A percentile compares a stretch with the other conserved stretches of the same genome.
These are phyloP conservation scores for Stenocarpella maydis DNA, from an alignment of 2,329 filamentous ascomycete genomes.

Conservation along the genomic window DNA sequence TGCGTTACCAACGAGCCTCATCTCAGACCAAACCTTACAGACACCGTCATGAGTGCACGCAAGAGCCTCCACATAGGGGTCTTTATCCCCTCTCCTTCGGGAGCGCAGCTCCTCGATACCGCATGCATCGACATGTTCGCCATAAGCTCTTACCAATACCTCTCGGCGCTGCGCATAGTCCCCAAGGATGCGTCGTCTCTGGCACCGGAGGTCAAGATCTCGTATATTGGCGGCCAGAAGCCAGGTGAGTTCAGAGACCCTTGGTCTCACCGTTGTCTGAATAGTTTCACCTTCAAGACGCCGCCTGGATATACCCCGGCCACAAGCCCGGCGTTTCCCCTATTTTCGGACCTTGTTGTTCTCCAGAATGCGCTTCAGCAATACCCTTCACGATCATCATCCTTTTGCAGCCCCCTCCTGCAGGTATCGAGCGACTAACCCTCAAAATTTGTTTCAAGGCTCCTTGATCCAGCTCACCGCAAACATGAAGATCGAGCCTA, in stretches of 20 bases:
- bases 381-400: too few species aligned
- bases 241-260: background rate
- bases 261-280: too few species aligned
- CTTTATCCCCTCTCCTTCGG: constrained; percentile 51
- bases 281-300: background rate
- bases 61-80: constrained; percentile 56
- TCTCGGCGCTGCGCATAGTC: constrained; percentile 44
- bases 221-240: constrained; percentile 50
- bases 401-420: background rate
- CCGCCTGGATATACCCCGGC: background rate
- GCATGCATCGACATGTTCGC: constrained; percentile 60
- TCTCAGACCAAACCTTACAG: background rate
- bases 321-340: background rate
- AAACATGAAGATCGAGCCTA: constrained; percentile 48
- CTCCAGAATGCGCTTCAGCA: background rate
- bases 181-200: constrained; percentile 49
- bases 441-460: constrained; percentile 33
- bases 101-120: constrained; percentile 57
- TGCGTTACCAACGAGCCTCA: background rate
- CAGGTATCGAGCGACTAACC: background rate
- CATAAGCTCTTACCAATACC: constrained; percentile 55
- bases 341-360: background rate
- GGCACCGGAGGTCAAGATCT: constrained; percentile 53
- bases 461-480: constrained; percentile 53
- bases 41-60: constrained; percentile 1